Conservation (phyloP, 2,329 filamentous ascomycete genomes). For the Zymoseptoria passerinii region DNA sequence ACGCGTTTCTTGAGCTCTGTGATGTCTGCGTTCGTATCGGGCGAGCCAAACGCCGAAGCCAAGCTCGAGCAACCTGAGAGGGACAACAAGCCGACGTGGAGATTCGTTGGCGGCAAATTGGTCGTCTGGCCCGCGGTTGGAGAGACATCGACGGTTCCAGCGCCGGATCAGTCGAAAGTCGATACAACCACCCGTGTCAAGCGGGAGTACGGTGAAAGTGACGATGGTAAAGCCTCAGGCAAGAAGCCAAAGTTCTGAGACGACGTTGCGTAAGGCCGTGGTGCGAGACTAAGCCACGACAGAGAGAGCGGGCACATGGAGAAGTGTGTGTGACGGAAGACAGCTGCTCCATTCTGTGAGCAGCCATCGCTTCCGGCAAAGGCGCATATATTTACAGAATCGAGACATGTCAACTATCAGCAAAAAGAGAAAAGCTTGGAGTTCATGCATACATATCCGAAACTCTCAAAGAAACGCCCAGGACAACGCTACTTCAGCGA, state of each 20-base stretch:
- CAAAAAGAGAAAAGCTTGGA: conserved; percentile 3
- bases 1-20: not conserved
- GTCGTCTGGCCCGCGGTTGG: not conserved
- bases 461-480: not conserved
- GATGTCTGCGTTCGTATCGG: not conserved
- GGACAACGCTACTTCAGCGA: conserved; percentile 18
- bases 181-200: not conserved
- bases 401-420: not conserved
- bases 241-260: too few species aligned
- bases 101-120: not conserved
- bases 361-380: too few species aligned
- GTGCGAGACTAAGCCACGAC: too few species aligned
- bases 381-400: not conserved
- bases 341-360: too few species aligned
- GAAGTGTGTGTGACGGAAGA: too few species aligned
- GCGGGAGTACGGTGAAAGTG: not conserved
- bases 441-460: not conserved
- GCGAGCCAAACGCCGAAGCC: not conserved
- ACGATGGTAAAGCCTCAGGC: too few species aligned
- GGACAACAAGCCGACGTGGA: not conserved
- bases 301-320: too few species aligned
- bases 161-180: not conserved
- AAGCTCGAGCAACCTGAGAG: not conserved
- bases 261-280: too few species aligned
- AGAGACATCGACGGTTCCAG: not conserved